These are phyloP conservation scores for Viola pubescens DNA, from an alignment of 441 rosid species.

Conservation along the genomic window DNA sequence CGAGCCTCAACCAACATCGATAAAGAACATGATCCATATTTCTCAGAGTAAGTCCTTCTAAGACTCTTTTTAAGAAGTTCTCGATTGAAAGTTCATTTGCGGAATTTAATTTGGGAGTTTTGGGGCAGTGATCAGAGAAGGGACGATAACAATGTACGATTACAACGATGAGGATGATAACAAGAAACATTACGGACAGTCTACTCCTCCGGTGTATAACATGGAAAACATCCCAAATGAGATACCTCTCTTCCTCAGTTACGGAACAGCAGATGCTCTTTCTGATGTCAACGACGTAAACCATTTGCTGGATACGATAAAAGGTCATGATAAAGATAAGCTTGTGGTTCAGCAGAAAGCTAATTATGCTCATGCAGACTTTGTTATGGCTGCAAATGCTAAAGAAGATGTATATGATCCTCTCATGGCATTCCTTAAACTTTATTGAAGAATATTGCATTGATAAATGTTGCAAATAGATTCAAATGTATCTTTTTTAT, in stretches of 20 bases:
- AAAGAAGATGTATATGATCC: conserved; percentile 42
- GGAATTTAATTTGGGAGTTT: not conserved
- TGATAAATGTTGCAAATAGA: not conserved
- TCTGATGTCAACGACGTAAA: conserved; percentile 45
- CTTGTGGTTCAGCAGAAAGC: conserved; percentile 38
- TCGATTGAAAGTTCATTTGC: not conserved
- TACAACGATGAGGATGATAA: conserved; percentile 36
- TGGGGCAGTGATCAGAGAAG: not conserved
- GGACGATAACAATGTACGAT: conserved; percentile 27
- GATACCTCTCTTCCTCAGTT: conserved; percentile 55
- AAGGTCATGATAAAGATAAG: conserved; percentile 47
- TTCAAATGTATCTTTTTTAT: not conserved
- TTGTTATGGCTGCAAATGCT: conserved; percentile 59
- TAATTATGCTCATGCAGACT: conserved; percentile 60
- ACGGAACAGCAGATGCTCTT: conserved; percentile 45
- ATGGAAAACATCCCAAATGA: conserved; percentile 56
- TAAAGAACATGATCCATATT: conserved; percentile 40
- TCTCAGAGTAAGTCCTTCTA: conserved; percentile 33
- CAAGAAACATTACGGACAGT: conserved; percentile 36
- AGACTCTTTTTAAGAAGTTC: not conserved
- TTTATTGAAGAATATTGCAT: not conserved
- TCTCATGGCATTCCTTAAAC: not conserved
- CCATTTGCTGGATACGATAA: conserved; percentile 37
- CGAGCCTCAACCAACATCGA: conserved; percentile 36
- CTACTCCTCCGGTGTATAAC: conserved; percentile 45